phyloP scores from a whole-genome alignment of 306 rosid genomes.

The Urtica urens region DNA sequence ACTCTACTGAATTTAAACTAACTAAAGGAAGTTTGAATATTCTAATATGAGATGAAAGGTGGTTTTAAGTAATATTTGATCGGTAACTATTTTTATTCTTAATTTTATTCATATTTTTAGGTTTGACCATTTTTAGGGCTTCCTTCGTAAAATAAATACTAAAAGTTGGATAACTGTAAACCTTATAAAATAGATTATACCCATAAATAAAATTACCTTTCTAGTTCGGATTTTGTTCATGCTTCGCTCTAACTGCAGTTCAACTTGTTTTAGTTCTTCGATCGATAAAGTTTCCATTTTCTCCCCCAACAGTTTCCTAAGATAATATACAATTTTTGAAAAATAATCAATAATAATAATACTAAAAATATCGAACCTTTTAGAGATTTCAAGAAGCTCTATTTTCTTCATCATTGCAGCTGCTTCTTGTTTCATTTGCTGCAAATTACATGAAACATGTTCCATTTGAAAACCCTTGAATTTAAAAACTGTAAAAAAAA shows the following conservation, averaged over 20 bases:
- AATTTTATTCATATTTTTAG: too few relatives aligned
- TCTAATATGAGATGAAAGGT: too few relatives aligned
- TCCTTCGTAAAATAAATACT: too few relatives aligned
- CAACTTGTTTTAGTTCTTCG: slow-evolving; percentile 54
- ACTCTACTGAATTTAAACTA: too few relatives aligned
- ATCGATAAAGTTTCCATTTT: slow-evolving; percentile 45
- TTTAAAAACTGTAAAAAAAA: neutral
- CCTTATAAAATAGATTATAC: too few relatives aligned
- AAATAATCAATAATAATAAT: neutral
- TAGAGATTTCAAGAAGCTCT: slow-evolving; percentile 58
- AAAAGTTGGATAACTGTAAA: too few relatives aligned
- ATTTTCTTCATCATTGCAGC: slow-evolving; percentile 51
- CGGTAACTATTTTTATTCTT: too few relatives aligned
- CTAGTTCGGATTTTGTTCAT: slow-evolving; percentile 39
- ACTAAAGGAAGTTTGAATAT: too few relatives aligned
- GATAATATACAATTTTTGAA: neutral
- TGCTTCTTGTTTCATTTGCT: slow-evolving; percentile 62
- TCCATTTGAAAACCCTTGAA: neutral
- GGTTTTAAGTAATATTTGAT: too few relatives aligned
- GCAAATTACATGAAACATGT: slow-evolving; percentile 18
- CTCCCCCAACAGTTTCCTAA: slow-evolving; percentile 66
- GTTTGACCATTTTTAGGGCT: too few relatives aligned
- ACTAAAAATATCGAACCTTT: slow-evolving; percentile 33
- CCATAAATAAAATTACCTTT: slow-evolving; percentile 43
- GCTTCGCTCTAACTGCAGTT: slow-evolving; percentile 58